Percentiles rank a stretch among this genome's conserved stretches.
phyloP scores from a whole-genome alignment of 441 rosid genomes.

The Erodium trifolium region DNA sequence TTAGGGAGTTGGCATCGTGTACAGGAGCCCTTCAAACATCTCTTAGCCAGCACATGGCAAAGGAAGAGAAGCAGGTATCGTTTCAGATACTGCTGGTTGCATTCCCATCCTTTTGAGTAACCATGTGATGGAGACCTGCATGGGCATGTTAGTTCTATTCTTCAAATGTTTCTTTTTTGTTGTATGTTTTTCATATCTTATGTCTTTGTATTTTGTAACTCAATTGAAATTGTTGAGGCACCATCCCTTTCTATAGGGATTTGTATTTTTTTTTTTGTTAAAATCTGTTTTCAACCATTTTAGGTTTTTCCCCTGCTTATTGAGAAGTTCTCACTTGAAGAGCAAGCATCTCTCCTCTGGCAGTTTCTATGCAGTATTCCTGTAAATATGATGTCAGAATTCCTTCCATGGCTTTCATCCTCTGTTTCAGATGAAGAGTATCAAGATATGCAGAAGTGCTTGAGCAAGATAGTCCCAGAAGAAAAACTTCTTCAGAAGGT shows the following conservation, averaged over 20 bases:
- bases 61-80: slow-evolving; percentile 92
- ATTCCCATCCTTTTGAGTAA: slow-evolving; percentile 9
- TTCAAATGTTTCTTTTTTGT: not conserved
- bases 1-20: slow-evolving; percentile 24
- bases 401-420: slow-evolving; percentile 95
- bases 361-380: slow-evolving; percentile 98
- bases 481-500: slow-evolving; percentile 85
- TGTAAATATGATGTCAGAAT: slow-evolving; percentile 75
- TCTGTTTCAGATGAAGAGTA: slow-evolving; percentile 71
- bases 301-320: slow-evolving; percentile 83
- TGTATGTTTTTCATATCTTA: not conserved
- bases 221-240: not conserved
- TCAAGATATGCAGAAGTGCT: slow-evolving; percentile 61
- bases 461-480: slow-evolving; percentile 64
- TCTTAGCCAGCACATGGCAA: slow-evolving; percentile 86
- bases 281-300: slow-evolving; percentile 21
- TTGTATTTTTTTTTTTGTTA: slow-evolving; percentile 17
- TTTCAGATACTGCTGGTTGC: not conserved
- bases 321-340: slow-evolving; percentile 75
- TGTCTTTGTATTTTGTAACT: not conserved
- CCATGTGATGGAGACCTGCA: not conserved
- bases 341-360: slow-evolving; percentile 93
- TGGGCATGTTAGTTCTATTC: not conserved
- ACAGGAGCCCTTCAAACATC: slow-evolving; percentile 67
- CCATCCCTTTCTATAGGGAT: not conserved